These are phyloP conservation scores for Letharia columbiana DNA, from an alignment of 495 filamentous ascomycete species.

Conservation along the genomic window DNA sequence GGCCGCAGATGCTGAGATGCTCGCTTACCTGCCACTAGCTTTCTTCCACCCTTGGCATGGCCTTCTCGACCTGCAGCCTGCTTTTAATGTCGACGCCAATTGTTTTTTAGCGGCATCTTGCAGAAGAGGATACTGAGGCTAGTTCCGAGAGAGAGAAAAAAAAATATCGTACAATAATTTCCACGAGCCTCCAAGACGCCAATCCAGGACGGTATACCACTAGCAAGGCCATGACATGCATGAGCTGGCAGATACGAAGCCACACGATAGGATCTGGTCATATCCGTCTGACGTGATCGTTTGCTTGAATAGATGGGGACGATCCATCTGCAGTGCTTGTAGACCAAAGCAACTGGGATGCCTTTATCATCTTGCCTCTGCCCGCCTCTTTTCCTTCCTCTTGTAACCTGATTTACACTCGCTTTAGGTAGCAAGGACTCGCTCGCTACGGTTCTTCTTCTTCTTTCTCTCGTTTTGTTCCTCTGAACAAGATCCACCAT, in stretches of 20 bases:
- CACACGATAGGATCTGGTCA: not conserved
- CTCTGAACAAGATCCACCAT: not conserved
- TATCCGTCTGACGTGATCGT: constrained; percentile 10
- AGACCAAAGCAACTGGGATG: not conserved
- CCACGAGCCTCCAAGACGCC: constrained; percentile 11
- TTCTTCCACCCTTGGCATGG: not conserved
- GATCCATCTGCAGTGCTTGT: not conserved
- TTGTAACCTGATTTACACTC: constrained; percentile 1
- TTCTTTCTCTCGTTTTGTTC: constrained; percentile 2
- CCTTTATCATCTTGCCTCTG: constrained; percentile 12
- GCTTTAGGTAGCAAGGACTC: constrained; percentile 17
- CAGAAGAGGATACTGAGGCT: constrained; percentile 3
- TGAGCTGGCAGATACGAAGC: constrained; percentile 3
- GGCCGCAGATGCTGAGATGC: not conserved
- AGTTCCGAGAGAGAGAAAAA: not conserved
- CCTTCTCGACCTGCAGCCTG: constrained; percentile 1
- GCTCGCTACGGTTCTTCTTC: constrained; percentile 28
- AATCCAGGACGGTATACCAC: constrained; percentile 3
- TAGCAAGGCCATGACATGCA: constrained; percentile 5
- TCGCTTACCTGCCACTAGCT: not conserved
- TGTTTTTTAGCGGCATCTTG: not conserved
- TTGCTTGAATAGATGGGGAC: not conserved
- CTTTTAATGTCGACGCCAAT: constrained; percentile 3
- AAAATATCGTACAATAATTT: not conserved
- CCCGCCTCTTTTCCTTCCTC: constrained; percentile 11